A percentile compares a stretch with the other conserved stretches of the same genome.
These are phyloP conservation scores for Lactifluus echinatus DNA, from an alignment of 768 basidiomycete species.

Conservation along the genomic window DNA sequence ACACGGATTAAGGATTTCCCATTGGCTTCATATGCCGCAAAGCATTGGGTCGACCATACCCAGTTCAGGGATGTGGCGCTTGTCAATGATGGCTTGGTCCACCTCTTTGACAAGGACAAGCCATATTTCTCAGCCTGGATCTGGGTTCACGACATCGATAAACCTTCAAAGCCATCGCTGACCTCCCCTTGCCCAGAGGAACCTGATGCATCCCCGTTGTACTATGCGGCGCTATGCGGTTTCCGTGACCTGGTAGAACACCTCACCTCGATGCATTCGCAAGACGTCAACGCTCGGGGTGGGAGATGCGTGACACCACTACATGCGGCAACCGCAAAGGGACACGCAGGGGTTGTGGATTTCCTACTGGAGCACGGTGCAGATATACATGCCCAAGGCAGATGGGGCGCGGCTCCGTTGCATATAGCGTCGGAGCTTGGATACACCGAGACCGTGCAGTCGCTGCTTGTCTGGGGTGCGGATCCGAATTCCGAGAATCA, in stretches of 20 bases:
- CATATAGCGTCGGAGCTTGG: not conserved
- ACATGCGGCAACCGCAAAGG: not conserved
- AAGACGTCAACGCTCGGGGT: not conserved
- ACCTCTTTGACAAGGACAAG: not conserved
- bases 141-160: not conserved
- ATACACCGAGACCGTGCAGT: too few relatives aligned
- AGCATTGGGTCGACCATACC: not conserved
- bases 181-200: not conserved
- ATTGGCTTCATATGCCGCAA: too few relatives aligned
- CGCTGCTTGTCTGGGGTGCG: too few relatives aligned
- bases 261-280: not conserved
- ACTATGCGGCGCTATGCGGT: not conserved
- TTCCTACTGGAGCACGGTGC: not conserved
- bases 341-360: not conserved
- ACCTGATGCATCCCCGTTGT: not conserved
- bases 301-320: not conserved
- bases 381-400: not conserved
- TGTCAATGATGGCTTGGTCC: not conserved
- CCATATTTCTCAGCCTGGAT: not conserved
- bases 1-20: too few relatives aligned
- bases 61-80: not conserved
- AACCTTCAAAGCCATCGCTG: not conserved
- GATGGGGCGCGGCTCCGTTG: too few relatives aligned
- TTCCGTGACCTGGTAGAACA: not conserved
- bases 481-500: too few relatives aligned